phyloP scores from a whole-genome alignment of 257 asterid species.

The Solanum ahanhuiri region DNA sequence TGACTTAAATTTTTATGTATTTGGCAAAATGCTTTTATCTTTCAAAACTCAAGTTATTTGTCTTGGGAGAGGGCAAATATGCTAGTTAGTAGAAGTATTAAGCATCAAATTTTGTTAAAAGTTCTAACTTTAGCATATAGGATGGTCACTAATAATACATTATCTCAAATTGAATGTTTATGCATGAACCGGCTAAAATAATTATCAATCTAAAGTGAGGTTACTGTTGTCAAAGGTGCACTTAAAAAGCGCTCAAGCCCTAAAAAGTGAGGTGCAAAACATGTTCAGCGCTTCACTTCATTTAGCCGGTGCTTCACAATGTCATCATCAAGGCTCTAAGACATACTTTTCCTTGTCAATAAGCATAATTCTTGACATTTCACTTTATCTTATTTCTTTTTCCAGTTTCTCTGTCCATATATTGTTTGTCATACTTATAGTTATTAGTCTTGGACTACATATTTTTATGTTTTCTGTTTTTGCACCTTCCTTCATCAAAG shows the following conservation, averaged over 20 bases:
- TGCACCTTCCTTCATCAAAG: background rate
- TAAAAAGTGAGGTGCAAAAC: background rate
- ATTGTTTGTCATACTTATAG: background rate
- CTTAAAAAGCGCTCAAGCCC: background rate
- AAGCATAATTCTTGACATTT: background rate
- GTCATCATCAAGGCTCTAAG: background rate
- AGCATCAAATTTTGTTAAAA: background rate
- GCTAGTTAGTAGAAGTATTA: background rate
- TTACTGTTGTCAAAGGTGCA: background rate
- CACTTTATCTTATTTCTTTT: background rate
- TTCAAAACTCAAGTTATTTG: background rate
- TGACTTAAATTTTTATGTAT: background rate
- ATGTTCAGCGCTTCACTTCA: background rate
- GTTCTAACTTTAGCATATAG: background rate
- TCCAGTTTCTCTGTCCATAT: background rate
- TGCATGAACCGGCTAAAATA: background rate
- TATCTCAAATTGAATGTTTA: background rate
- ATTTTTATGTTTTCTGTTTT: background rate
- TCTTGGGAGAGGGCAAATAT: background rate
- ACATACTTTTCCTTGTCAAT: background rate
- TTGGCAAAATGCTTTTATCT: background rate
- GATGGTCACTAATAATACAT: background rate
- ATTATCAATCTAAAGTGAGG: background rate
- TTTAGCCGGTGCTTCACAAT: background rate
- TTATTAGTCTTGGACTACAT: background rate